These are phyloP conservation scores for Rhodomyrtus psidioides DNA, from an alignment of 441 rosid species.

Conservation along the genomic window DNA sequence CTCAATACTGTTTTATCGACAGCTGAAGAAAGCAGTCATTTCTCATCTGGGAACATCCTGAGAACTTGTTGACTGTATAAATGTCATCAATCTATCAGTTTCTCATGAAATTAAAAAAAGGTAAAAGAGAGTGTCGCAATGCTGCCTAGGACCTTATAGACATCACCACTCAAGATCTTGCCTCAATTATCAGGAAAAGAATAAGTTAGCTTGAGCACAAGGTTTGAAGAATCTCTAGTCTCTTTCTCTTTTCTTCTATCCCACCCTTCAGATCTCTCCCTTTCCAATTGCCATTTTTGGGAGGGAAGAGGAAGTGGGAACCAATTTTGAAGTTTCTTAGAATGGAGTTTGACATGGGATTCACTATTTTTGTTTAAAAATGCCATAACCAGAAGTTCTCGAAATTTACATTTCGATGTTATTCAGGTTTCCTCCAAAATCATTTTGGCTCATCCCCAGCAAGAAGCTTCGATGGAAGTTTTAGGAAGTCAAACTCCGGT, in stretches of 20 bases:
- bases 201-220: not conserved
- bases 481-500: conserved; percentile 54
- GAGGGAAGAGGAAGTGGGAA: not conserved
- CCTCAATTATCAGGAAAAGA: not conserved
- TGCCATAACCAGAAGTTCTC: no score
- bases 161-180: not conserved
- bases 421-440: conserved; percentile 28
- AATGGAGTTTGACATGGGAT: conserved; percentile 2
- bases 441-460: conserved; percentile 33
- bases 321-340: not conserved
- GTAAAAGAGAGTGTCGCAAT: not conserved
- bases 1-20: not conserved
- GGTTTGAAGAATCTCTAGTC: not conserved
- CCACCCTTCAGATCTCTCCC: not conserved
- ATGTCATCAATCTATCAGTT: not conserved
- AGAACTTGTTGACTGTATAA: not conserved
- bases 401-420: not conserved
- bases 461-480: conserved; percentile 46
- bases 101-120: not conserved
- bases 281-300: not conserved
- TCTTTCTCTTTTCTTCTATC: not conserved
- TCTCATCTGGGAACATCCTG: not conserved
- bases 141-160: not conserved
- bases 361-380: not conserved
- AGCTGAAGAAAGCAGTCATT: not conserved